Percentiles rank a stretch among this genome's conserved stretches.
Conservation (phyloP, 495 filamentous ascomycete genomes). For the Parathielavia hyrcaniae region DNA sequence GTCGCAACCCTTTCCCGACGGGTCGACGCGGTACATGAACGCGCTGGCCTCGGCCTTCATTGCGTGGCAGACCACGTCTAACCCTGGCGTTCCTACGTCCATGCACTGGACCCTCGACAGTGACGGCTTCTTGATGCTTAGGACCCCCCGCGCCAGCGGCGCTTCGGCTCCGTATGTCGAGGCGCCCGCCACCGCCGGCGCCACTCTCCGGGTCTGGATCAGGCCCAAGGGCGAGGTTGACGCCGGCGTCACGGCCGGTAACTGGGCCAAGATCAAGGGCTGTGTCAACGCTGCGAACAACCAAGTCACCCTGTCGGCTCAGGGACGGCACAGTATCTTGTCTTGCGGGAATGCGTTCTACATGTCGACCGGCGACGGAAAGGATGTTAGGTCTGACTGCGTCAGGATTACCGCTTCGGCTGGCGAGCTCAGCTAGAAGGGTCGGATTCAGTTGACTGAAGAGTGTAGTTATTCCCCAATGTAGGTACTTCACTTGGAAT, state of each 20-base stretch:
- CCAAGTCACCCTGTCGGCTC: background rate
- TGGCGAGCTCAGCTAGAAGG: too few relatives aligned
- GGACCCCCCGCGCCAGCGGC: background rate
- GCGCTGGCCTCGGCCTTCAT: background rate
- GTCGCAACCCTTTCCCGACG: background rate
- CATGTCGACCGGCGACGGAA: background rate
- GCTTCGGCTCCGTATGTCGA: background rate
- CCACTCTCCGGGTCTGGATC: background rate
- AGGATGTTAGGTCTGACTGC: background rate
- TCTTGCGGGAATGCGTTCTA: background rate
- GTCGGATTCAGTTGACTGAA: too few relatives aligned
- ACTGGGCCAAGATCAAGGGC: background rate
- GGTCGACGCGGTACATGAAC: conserved; percentile 9
- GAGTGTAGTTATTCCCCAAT: too few relatives aligned
- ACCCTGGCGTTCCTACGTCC: background rate
- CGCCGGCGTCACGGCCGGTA: background rate
- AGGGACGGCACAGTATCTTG: background rate
- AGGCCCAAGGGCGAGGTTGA: background rate
- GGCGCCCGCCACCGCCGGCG: background rate
- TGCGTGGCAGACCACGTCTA: background rate
- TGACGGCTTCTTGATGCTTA: conserved; percentile 2
- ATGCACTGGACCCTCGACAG: background rate
- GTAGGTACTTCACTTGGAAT: too few relatives aligned
- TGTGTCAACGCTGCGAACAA: background rate
- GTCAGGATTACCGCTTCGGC: background rate